These are phyloP conservation scores for Ogataea degrootiae DNA, from an alignment of 805 yeast species.

Conservation along the genomic window DNA sequence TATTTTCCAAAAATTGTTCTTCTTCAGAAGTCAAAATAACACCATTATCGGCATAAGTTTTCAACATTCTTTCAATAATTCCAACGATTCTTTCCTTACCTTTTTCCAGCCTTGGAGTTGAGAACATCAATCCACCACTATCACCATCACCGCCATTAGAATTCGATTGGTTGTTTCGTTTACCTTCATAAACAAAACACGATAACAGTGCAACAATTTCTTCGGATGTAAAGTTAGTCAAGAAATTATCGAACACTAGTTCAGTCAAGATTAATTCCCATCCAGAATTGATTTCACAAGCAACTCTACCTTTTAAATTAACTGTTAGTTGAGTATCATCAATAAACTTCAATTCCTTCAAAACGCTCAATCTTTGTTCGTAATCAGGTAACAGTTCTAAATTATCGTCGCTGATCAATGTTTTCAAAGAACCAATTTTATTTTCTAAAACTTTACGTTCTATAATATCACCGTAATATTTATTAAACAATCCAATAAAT, in stretches of 20 bases:
- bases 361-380: conserved; percentile 78
- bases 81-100: conserved; percentile 66
- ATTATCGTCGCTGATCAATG: conserved; percentile 78
- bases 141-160: conserved; percentile 51
- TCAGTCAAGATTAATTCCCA: conserved; percentile 90
- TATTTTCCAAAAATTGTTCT: conserved; percentile 73
- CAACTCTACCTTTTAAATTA: conserved; percentile 83
- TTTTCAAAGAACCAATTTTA: conserved; percentile 52
- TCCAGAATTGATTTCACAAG: conserved; percentile 88
- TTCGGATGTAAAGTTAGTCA: conserved; percentile 90
- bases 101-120: conserved; percentile 74
- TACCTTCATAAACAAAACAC: conserved; percentile 90
- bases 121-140: conserved; percentile 7
- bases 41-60: conserved; percentile 60
- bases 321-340: conserved; percentile 68
- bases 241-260: conserved; percentile 81
- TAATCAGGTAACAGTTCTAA: conserved; percentile 89
- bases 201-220: conserved; percentile 95
- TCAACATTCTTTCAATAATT: conserved; percentile 59
- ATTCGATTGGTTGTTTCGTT: conserved; percentile 38
- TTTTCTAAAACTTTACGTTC: conserved; percentile 40
- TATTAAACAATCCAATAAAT: conserved; percentile 10
- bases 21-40: conserved; percentile 81
- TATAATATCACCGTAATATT: conserved; percentile 31
- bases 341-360: conserved; percentile 74